Percentiles rank a stretch among this genome's conserved stretches.
phyloP scores from a whole-genome alignment of 2,329 filamentous ascomycete species.

The Amesomyces nigricolor region DNA sequence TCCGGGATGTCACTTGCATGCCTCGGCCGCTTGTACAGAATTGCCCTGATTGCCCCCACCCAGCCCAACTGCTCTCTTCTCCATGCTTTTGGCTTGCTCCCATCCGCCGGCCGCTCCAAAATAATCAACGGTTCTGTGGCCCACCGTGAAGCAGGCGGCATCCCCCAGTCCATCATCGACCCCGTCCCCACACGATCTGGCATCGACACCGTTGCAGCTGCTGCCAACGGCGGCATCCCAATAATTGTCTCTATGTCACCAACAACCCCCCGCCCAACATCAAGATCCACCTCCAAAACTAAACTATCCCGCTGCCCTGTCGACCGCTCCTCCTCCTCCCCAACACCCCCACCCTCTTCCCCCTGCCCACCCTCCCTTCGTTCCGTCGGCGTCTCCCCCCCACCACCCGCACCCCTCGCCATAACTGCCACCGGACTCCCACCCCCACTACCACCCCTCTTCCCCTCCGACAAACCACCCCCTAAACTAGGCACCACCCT shows the following conservation, averaged over 20 bases:
- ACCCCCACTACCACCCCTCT: background rate
- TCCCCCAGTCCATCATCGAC: background rate
- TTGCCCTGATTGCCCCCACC: slow-evolving; percentile 41
- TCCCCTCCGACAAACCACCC: background rate
- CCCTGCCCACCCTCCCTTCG: slow-evolving; percentile 5
- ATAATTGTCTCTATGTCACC: slow-evolving; percentile 7
- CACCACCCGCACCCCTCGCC: no score
- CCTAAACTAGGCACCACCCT: slow-evolving; percentile 9
- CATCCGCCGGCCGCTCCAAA: slow-evolving; percentile 29
- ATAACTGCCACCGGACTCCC: background rate
- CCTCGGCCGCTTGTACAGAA: slow-evolving; percentile 31
- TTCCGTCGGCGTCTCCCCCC: no score
- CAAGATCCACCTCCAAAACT: slow-evolving; percentile 11
- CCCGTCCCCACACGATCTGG: slow-evolving; percentile 5
- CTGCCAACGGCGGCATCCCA: background rate
- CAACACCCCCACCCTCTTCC: background rate
- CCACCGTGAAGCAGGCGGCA: background rate
- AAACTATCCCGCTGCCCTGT: background rate
- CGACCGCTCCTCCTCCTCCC: background rate
- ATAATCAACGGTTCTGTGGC: slow-evolving; percentile 26
- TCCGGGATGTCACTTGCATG: slow-evolving; percentile 22
- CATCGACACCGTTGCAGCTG: background rate
- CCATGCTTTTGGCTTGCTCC: slow-evolving; percentile 35
- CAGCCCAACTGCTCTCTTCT: slow-evolving; percentile 41
- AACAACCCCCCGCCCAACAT: slow-evolving; percentile 7